Evolutionary conservation across 441 rosid species (phyloP).

Genomic region (Croton setiger): DNA sequence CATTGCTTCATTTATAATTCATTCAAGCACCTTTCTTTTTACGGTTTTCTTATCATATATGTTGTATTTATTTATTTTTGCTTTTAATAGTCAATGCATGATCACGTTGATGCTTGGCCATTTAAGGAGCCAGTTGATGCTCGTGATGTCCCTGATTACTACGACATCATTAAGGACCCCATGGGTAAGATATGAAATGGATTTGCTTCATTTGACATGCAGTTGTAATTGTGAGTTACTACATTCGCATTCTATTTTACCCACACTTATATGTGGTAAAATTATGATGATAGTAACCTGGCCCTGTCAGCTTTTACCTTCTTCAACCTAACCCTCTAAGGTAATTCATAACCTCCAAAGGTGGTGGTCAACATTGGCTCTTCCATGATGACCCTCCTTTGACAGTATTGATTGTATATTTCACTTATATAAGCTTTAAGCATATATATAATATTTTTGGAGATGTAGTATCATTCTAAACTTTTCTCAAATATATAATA

Average conservation of each 20-base stretch:
- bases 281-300: background rate
- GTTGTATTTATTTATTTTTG: too few species aligned
- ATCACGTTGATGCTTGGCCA: constrained; percentile 97
- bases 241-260: background rate
- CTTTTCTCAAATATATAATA: background rate
- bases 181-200: constrained; percentile 61
- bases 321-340: background rate
- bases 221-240: too few species aligned
- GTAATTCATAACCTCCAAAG: background rate
- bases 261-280: background rate
- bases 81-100: constrained; percentile 74
- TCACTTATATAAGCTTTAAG: background rate
- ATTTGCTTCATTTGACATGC: background rate
- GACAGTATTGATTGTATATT: background rate
- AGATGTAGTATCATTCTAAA: background rate
- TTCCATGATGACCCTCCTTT: background rate
- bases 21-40: too few species aligned
- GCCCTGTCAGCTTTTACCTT: background rate
- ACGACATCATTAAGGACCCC: constrained; percentile 96
- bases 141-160: constrained; percentile 97
- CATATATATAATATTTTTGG: background rate
- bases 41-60: too few species aligned
- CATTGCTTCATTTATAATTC: too few species aligned
- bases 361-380: background rate
- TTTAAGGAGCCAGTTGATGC: constrained; percentile 96